Percentiles rank a stretch among this genome's conserved stretches.
These are phyloP conservation scores for Alternaria sp. DNA, from an alignment of 2,329 filamentous ascomycete genomes.

Conservation along the genomic window DNA sequence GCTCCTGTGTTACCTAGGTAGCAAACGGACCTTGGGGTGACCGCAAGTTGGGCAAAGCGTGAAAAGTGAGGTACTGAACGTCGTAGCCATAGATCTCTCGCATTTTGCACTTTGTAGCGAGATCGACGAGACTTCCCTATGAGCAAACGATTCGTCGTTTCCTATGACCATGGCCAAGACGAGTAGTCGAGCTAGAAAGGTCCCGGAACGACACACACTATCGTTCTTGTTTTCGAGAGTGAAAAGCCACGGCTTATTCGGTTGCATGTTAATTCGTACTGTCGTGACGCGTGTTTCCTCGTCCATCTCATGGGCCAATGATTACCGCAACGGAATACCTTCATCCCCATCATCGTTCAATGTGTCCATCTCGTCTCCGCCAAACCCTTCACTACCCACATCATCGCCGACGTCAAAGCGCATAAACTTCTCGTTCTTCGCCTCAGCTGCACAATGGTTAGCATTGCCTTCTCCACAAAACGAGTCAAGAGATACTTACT, in stretches of 20 bases:
- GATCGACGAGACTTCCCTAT: background rate
- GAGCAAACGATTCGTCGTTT: background rate
- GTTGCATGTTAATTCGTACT: background rate
- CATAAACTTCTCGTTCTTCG: conserved; percentile 69
- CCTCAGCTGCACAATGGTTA: conserved; percentile 50
- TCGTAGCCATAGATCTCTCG: background rate
- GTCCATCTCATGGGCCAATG: background rate
- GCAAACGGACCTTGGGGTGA: background rate
- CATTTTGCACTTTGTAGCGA: background rate
- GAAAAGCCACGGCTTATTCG: background rate
- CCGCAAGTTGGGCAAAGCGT: background rate
- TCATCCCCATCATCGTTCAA: conserved; percentile 12
- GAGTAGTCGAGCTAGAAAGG: background rate
- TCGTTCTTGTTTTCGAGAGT: background rate
- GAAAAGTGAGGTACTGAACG: background rate
- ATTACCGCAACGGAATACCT: conserved; percentile 1
- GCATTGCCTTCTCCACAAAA: background rate
- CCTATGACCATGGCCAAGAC: background rate
- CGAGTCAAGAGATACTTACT: conserved; percentile 46
- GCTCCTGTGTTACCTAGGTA: background rate
- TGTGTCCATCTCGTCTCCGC: conserved; percentile 16
- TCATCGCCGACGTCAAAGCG: conserved; percentile 52
- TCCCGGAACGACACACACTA: background rate
- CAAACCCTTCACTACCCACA: conserved; percentile 43
- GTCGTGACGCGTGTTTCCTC: background rate